Evolutionary conservation across 75 land plant species (phyloP).

Genomic region (Picea sitchensis): DNA sequence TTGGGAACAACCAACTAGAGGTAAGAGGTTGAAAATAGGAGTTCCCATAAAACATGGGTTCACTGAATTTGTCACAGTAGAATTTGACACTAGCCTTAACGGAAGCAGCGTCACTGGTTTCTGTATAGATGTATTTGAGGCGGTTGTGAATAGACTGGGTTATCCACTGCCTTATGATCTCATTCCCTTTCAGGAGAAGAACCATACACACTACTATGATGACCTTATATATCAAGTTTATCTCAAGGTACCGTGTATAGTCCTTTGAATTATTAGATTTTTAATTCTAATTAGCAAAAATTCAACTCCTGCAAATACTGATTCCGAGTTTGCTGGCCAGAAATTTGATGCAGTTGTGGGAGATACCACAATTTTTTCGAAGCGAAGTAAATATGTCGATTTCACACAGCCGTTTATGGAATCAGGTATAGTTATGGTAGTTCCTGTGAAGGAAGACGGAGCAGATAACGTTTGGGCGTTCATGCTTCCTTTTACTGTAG

Average conservation of each 20-base stretch:
- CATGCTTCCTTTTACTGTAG: conserved; percentile 38
- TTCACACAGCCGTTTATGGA: conserved; percentile 79
- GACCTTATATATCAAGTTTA: conserved; percentile 12
- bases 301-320: not conserved
- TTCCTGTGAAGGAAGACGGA: conserved; percentile 30
- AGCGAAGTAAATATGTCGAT: conserved; percentile 64
- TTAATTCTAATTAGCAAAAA: too few relatives aligned
- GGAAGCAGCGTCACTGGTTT: conserved; percentile 10
- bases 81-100: not conserved
- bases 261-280: too few relatives aligned
- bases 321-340: conserved; percentile 19
- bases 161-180: conserved; percentile 28
- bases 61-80: conserved; percentile 25
- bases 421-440: conserved; percentile 60
- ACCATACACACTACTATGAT: conserved; percentile 8
- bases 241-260: conserved; percentile 5
- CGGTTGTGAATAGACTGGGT: conserved; percentile 18
- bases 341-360: conserved; percentile 76
- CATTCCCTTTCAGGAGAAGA: not conserved
- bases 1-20: conserved; percentile 29
- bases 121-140: conserved; percentile 36
- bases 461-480: conserved; percentile 45
- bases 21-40: conserved; percentile 20
- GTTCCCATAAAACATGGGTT: conserved; percentile 32
- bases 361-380: conserved; percentile 58